Conservation (phyloP, 2,329 filamentous ascomycete genomes). For the Bertia moriformis region DNA sequence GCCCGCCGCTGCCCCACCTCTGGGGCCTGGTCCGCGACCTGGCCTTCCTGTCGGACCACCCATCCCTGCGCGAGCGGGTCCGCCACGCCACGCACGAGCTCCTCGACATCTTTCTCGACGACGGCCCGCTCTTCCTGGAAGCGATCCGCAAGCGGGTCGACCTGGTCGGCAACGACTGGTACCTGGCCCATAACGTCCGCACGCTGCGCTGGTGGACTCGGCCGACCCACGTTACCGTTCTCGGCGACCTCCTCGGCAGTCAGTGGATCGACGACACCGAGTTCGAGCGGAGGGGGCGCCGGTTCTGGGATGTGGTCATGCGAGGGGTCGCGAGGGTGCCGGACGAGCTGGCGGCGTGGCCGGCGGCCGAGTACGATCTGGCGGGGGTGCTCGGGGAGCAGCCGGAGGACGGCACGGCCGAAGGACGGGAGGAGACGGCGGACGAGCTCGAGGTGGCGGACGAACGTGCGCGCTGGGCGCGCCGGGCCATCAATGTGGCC, state of each 20-base stretch:
- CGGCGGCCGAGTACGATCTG: constrained; percentile 31
- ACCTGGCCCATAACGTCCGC: constrained; percentile 83
- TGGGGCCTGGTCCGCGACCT: constrained; percentile 28
- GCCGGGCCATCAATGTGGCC: constrained; percentile 71
- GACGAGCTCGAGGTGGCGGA: too few relatives aligned
- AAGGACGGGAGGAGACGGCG: too few relatives aligned
- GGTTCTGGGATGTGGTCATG: constrained; percentile 76
- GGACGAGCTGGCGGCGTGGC: constrained; percentile 33
- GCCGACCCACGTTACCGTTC: constrained; percentile 75
- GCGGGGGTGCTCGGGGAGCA: constrained; percentile 30
- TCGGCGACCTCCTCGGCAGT: constrained; percentile 83
- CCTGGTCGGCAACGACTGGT: constrained; percentile 84
- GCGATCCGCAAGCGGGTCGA: constrained; percentile 69
- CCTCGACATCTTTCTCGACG: constrained; percentile 47
- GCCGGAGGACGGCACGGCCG: constrained; percentile 16
- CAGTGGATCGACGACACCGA: constrained; percentile 86
- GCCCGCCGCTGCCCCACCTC: constrained; percentile 37
- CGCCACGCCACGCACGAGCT: constrained; percentile 39
- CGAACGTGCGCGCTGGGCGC: constrained; percentile 47
- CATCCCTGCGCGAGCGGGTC: constrained; percentile 33
- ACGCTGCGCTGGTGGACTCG: constrained; percentile 68
- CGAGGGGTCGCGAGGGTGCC: constrained; percentile 49
- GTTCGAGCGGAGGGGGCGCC: constrained; percentile 56
- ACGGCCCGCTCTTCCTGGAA: constrained; percentile 52
- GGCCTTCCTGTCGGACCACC: constrained; percentile 27